A percentile compares a stretch with the other conserved stretches of the same genome.
Evolutionary conservation across 441 rosid species (phyloP).

Genomic region (Omphalea diandra): DNA sequence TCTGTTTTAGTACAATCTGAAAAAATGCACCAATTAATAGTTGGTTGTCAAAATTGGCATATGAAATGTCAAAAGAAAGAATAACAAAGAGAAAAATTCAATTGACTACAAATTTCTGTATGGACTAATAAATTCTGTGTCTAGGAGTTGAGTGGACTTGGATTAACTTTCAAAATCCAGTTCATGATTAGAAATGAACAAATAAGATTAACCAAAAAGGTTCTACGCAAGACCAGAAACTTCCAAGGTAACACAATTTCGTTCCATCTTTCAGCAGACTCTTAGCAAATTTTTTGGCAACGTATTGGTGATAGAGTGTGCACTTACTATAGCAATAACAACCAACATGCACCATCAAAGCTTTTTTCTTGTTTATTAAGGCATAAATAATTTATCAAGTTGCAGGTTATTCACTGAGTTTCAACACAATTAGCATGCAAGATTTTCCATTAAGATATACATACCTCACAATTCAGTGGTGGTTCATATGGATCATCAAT

Average conservation of each 20-base stretch:
- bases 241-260: not conserved
- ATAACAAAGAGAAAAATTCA: not conserved
- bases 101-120: not conserved
- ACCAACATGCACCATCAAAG: not conserved
- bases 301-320: not conserved
- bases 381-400: not conserved
- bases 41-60: constrained; percentile 7
- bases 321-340: not conserved
- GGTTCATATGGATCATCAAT: constrained; percentile 89
- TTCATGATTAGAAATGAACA: not conserved
- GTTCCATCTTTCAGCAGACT: not conserved
- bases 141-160: not conserved
- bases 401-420: not conserved
- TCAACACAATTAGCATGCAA: not conserved
- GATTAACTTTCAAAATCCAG: not conserved
- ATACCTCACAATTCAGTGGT: constrained; percentile 76
- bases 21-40: constrained; percentile 3
- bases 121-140: not conserved
- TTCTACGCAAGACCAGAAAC: not conserved
- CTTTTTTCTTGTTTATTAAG: not conserved
- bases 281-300: not conserved
- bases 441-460: constrained; percentile 14
- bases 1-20: constrained; percentile 59
- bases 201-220: not conserved
- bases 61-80: not conserved